A percentile compares a stretch with the other conserved stretches of the same genome.
Conservation (phyloP, 2,329 filamentous ascomycete species). For the Mollisia scopiformis region DNA sequence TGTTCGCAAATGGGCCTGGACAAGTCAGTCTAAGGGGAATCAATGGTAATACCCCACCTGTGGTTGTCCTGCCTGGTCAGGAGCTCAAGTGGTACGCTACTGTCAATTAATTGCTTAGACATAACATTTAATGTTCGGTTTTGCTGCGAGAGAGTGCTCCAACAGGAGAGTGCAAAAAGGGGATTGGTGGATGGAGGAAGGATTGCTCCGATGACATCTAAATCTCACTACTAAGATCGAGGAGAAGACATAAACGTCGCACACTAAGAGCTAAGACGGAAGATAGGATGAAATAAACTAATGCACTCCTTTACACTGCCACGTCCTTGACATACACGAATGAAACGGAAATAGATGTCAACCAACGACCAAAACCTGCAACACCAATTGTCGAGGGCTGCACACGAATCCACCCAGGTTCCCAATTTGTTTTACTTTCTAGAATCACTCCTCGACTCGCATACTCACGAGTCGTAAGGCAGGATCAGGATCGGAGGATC, state of each 20-base stretch:
- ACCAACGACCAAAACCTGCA: too few species aligned
- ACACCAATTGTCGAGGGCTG: too few species aligned
- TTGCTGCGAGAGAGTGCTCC: too few species aligned
- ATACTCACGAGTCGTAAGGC: neutral
- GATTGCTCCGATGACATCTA: neutral
- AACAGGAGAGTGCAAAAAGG: too few species aligned
- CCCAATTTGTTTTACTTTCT: neutral
- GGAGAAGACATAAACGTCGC: too few species aligned
- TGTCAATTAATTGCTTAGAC: neutral
- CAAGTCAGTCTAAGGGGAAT: slow-evolving; percentile 22
- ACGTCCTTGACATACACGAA: neutral
- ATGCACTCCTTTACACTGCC: neutral
- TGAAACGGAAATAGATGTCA: too few species aligned
- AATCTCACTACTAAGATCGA: neutral
- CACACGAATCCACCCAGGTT: neutral
- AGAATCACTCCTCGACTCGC: neutral
- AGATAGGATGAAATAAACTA: neutral
- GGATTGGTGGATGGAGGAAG: too few species aligned
- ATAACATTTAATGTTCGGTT: neutral
- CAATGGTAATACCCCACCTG: slow-evolving; percentile 15
- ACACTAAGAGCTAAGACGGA: neutral
- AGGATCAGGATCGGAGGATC: too few species aligned
- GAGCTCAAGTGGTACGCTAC: slow-evolving; percentile 25
- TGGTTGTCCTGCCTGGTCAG: slow-evolving; percentile 10
- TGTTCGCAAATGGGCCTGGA: slow-evolving; percentile 25